Percentiles rank a stretch among this genome's conserved stretches.
Evolutionary conservation across 208 protist species (phyloP).

Genomic region (Trypanosoma scelopori): DNA sequence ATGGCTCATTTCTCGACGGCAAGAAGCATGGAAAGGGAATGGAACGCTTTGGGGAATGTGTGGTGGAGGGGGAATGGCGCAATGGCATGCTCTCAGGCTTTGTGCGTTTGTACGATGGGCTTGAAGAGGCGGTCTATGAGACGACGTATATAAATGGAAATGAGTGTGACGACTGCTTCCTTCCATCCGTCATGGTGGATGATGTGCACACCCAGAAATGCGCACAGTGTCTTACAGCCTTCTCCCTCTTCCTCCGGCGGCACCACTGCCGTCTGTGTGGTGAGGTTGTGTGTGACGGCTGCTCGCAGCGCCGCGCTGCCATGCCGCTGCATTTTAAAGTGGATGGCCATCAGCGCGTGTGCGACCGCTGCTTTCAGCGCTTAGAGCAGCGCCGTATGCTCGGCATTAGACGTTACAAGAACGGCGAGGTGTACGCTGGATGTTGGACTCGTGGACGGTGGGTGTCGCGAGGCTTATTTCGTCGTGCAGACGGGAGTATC

Average conservation of each 20-base stretch:
- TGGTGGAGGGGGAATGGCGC: conserved; percentile 58
- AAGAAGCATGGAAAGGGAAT: conserved; percentile 69
- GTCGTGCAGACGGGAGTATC: conserved; percentile 61
- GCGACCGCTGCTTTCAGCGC: conserved; percentile 66
- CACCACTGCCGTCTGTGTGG: conserved; percentile 95
- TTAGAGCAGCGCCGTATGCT: conserved; percentile 73
- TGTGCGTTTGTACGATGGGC: conserved; percentile 51
- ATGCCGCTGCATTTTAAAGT: conserved; percentile 68
- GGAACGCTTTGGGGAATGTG: conserved; percentile 46
- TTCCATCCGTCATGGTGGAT: conserved; percentile 57
- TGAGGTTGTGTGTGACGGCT: conserved; percentile 88
- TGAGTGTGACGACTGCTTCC: conserved; percentile 87
- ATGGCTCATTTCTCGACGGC: conserved; percentile 62
- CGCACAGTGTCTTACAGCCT: conserved; percentile 68
- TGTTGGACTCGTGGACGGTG: conserved; percentile 69
- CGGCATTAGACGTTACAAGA: conserved; percentile 52
- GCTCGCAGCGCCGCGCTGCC: conserved; percentile 61
- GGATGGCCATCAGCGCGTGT: conserved; percentile 56
- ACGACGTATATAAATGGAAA: conserved; percentile 74
- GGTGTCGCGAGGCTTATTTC: conserved; percentile 80
- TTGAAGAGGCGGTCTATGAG: conserved; percentile 60
- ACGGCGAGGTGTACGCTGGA: conserved; percentile 77
- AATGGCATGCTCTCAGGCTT: conserved; percentile 50
- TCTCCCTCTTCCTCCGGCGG: conserved; percentile 79
- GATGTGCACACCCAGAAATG: conserved; percentile 67